Base-by-base conservation (phyloP, 2,329 filamentous ascomycete genomes). In the Fusarium metavorans region DNA sequence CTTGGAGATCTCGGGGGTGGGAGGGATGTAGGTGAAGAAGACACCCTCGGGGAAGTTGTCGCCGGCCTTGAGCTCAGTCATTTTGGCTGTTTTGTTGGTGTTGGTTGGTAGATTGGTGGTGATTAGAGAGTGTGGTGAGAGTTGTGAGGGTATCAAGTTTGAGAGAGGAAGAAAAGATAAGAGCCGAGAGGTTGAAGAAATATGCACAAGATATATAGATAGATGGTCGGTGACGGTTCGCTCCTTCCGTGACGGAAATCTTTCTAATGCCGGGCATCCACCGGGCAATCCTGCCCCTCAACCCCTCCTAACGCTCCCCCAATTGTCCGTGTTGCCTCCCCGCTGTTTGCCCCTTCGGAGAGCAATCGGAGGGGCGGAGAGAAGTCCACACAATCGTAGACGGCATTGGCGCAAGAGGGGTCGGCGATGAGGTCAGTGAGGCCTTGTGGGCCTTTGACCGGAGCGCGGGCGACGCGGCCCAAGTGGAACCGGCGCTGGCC, bases 31-130 rank as follows among this genome's bases (percentile, higher is more conserved):
- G 80, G 91, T 93, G 88, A 98, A 98, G 83, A 88, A 88, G 72
- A 97, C 92, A 78, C 89, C 93, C 78, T 91, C 87, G 77, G 95
- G 95, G 89, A 98, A 96, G 82, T 87, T 87, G 84, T 97, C 94
- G 81, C 95, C 95, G 82, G 89, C 89, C 83, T 95, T 92, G 84
- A 97, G 89, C 83, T 89, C 89, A 86, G 92, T 80, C 88, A 89
- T 89, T 61, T 72, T 78, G 48, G 43, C 52, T 67, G 63, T 64
- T 50, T 56, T 65, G 48, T 56, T 43, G 48, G 58, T 50, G 54
- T 52, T 60, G 58, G 58, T 58, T 59, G 58, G 27, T 65, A 32
- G 43, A 16, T 54, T 64, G 59, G 41, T 30, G 25, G 25, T 50
- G 20, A 25, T 58, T 41, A 54, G 65, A 65, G 54, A 64, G 39